Conservation (phyloP, 768 basidiomycete species). For the Lentinus brumalis region DNA sequence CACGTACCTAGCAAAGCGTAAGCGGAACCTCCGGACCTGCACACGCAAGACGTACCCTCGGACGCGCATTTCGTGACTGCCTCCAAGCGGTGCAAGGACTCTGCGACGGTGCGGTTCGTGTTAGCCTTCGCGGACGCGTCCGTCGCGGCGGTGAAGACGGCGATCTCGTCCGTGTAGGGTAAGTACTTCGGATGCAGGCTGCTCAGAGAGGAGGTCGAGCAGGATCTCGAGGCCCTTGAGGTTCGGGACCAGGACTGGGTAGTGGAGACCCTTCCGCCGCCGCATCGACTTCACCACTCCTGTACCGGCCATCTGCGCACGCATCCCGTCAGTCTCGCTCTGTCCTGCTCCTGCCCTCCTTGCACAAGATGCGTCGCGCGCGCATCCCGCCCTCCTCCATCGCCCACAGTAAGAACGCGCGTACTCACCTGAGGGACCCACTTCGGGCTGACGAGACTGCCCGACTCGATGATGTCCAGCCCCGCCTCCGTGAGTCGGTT, state of each 20-base stretch:
- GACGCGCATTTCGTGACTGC: constrained; percentile 63
- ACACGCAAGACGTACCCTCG: constrained; percentile 45
- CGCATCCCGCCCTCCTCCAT: no score
- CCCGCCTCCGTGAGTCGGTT: constrained; percentile 73
- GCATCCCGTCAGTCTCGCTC: not conserved
- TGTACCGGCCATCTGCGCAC: constrained; percentile 81
- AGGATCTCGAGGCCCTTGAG: constrained; percentile 74
- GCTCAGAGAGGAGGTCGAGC: constrained; percentile 50
- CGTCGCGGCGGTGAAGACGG: constrained; percentile 87
- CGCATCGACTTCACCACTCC: constrained; percentile 62
- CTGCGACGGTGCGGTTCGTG: constrained; percentile 72
- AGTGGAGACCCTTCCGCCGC: constrained; percentile 55
- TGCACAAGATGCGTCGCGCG: no score
- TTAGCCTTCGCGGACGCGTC: constrained; percentile 82
- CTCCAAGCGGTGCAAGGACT: constrained; percentile 69
- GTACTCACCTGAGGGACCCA: constrained; percentile 86
- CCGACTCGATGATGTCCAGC: constrained; percentile 71
- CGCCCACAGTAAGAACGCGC: not conserved
- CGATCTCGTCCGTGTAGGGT: constrained; percentile 78
- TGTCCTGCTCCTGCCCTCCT: no score
- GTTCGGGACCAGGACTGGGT: constrained; percentile 84
- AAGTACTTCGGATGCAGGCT: constrained; percentile 32
- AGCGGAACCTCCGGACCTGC: no score
- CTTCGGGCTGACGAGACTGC: constrained; percentile 91
- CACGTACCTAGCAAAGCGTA: constrained; percentile 61